Conservation (phyloP, 352 stramenopile genomes). For the Pythium insidiosum region DNA sequence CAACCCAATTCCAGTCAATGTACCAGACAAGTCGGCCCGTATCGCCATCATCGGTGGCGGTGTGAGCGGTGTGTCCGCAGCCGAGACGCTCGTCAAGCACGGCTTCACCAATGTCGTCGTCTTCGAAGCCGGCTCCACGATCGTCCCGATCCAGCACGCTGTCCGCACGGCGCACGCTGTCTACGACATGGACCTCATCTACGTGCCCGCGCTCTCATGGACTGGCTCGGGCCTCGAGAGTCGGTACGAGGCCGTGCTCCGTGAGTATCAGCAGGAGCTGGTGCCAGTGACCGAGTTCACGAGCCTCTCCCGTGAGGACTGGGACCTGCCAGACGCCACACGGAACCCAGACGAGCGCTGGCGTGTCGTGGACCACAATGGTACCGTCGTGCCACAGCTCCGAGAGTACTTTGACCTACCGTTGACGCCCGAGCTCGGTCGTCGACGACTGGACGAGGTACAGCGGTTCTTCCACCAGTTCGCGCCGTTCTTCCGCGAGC, state of each 20-base stretch:
- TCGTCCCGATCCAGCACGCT: conserved; percentile 4
- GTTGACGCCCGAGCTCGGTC: neutral
- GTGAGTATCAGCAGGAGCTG: conserved; percentile 3
- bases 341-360: too few species aligned
- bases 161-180: neutral
- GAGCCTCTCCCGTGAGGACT: neutral
- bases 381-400: neutral
- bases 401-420: neutral
- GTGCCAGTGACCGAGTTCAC: conserved; percentile 1
- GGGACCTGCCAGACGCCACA: too few species aligned
- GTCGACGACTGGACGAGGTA: neutral
- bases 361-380: neutral
- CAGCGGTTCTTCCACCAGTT: conserved; percentile 2
- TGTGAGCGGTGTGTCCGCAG: conserved; percentile 2
- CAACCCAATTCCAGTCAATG: too few species aligned
- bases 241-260: neutral
- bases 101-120: conserved; percentile 10
- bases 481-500: neutral
- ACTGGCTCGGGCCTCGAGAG: neutral
- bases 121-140: conserved; percentile 1
- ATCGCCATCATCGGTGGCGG: conserved; percentile 12
- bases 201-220: conserved; percentile 6
- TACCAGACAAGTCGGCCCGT: conserved; percentile 2
- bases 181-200: conserved; percentile 6
- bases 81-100: conserved; percentile 3